Base-by-base conservation (phyloP, 2,329 filamentous ascomycete genomes). In the Aaosphaeria pasadenensis region DNA sequence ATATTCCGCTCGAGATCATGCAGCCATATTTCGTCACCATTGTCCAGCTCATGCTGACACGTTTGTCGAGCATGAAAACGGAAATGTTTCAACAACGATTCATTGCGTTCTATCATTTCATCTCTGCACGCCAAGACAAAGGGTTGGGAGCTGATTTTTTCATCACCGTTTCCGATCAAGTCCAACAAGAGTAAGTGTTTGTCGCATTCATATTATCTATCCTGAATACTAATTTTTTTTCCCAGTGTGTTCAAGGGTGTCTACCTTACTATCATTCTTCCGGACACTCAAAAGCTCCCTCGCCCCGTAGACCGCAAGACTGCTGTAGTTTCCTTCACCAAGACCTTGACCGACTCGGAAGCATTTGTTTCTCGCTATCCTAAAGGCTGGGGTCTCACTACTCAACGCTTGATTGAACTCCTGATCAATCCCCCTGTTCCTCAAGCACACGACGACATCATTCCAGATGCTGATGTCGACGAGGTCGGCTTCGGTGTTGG, bases 101-200 rank as follows among this genome's bases (percentile, higher is more conserved):
- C 67, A 88, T 91, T 46, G 87, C 91, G 32, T 95, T 99, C 77
- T 99, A 95, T 70, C 92, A 99, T 71, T 85, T 96, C 54, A 82
- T 97, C 46, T 89, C 89, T 30, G 89, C 91, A 13, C 81, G 79
- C 52, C 83, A 87, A 32, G 87, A 94, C 54, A 83, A 84, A 56
- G 90, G 91, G n/a, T 84, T 94, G 49, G 94, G 92, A 42, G 83
- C 91, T 6, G 94, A 99, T 71, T 96, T 90, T 74, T 94, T 96
- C 74, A 88, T 96, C 72, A 80, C 80, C 56, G 82, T 90, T 54
- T 85, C 89, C n/a, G 88, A 97, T 65, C 78, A 84, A 53, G 80
- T 97, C 30, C 91, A 96, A 70, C 76, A 82, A 33, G 77, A 79
- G 78, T 82, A 73, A 65, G 76, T 64, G 5, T 33, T 6, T 33